These are phyloP conservation scores for Penicillium occitanis DNA, from an alignment of 2,329 filamentous ascomycete genomes.

Conservation along the genomic window DNA sequence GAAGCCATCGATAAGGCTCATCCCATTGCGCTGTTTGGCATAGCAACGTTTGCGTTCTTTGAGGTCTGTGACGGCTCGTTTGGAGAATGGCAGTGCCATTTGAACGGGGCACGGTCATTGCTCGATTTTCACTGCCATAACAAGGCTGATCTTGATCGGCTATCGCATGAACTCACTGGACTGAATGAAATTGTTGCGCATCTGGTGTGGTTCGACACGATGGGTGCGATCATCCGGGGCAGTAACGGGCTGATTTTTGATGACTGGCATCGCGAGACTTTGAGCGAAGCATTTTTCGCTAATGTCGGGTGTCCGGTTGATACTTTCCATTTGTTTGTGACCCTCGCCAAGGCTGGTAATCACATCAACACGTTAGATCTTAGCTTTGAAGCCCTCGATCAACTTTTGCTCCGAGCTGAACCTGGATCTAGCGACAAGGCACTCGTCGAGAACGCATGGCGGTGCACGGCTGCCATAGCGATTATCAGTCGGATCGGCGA, in stretches of 20 bases:
- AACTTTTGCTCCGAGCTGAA: slow-evolving; percentile 24
- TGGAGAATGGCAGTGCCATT: slow-evolving; percentile 41
- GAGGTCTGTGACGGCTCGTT: slow-evolving; percentile 47
- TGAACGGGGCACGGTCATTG: slow-evolving; percentile 43
- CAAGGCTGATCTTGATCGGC: slow-evolving; percentile 34
- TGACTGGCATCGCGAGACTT: slow-evolving; percentile 42
- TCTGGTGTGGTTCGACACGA: slow-evolving; percentile 46
- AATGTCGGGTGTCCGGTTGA: slow-evolving; percentile 42
- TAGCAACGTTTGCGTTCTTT: slow-evolving; percentile 48
- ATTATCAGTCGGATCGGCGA: slow-evolving; percentile 26
- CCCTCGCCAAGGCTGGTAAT: slow-evolving; percentile 31
- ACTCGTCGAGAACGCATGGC: slow-evolving; percentile 34
- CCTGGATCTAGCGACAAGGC: slow-evolving; percentile 16
- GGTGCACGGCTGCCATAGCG: slow-evolving; percentile 40
- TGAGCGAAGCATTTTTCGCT: slow-evolving; percentile 38
- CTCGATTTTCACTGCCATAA: slow-evolving; percentile 44
- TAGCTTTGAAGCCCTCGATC: slow-evolving; percentile 20
- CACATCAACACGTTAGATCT: slow-evolving; percentile 13
- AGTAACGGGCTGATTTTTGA: slow-evolving; percentile 38
- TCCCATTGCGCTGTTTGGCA: slow-evolving; percentile 46
- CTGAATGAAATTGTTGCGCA: slow-evolving; percentile 42
- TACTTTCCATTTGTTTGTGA: slow-evolving; percentile 39
- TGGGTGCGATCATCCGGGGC: slow-evolving; percentile 32
- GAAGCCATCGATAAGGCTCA: slow-evolving; percentile 42
- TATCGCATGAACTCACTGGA: slow-evolving; percentile 37